A percentile compares a stretch with the other conserved stretches of the same genome.
Evolutionary conservation across 2,329 filamentous ascomycete genomes (phyloP).

Genomic region (Fusarium sp.): DNA sequence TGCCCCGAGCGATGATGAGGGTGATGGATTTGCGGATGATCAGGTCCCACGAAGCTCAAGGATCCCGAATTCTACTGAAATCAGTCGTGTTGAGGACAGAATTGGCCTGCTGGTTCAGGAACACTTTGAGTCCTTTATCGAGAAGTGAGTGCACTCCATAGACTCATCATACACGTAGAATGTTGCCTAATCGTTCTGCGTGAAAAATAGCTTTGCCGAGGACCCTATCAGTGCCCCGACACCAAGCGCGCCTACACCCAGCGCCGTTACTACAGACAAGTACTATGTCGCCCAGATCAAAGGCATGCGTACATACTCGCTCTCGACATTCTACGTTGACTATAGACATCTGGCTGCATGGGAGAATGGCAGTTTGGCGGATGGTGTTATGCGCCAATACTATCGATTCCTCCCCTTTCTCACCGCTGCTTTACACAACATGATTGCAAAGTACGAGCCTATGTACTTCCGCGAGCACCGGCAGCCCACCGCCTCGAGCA

Average conservation of each 20-base stretch:
- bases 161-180: neutral
- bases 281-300: constrained; percentile 88
- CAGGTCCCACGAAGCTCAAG: constrained; percentile 65
- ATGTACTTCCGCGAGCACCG: constrained; percentile 93
- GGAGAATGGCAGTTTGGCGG: constrained; percentile 82
- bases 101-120: constrained; percentile 79
- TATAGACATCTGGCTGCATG: constrained; percentile 83
- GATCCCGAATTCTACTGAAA: constrained; percentile 57
- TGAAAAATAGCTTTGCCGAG: constrained; percentile 67
- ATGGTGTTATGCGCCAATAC: constrained; percentile 88
- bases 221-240: constrained; percentile 65
- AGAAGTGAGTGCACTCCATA: constrained; percentile 63
- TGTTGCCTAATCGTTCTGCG: neutral
- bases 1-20: constrained; percentile 69
- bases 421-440: constrained; percentile 85
- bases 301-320: constrained; percentile 74
- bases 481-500: constrained; percentile 80
- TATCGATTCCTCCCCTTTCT: constrained; percentile 96
- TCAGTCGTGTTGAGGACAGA: constrained; percentile 79
- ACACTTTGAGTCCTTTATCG: constrained; percentile 82
- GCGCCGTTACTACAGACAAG: constrained; percentile 77
- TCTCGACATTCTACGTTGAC: constrained; percentile 90
- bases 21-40: constrained; percentile 71
- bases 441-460: constrained; percentile 94
- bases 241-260: constrained; percentile 69